Percentiles rank a stretch among this genome's conserved stretches.
Evolutionary conservation across 2,329 filamentous ascomycete genomes (phyloP).

Genomic region (Fusarium stilboides): DNA sequence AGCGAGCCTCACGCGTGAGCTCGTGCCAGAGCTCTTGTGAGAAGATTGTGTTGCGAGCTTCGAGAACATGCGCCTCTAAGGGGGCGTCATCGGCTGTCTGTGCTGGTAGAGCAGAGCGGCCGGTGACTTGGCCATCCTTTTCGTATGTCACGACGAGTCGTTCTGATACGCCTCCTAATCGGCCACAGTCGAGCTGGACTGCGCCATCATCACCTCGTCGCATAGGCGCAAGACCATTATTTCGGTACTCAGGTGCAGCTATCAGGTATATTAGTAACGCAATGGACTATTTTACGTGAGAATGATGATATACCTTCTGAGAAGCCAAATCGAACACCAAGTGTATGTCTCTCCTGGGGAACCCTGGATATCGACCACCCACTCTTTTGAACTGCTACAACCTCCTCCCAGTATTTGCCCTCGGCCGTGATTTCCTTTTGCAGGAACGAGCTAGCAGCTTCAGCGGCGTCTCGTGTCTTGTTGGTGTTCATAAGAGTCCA

Average conservation of each 20-base stretch:
- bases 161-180: constrained; percentile 66
- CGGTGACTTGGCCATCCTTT: constrained; percentile 70
- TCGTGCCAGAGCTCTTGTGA: constrained; percentile 93
- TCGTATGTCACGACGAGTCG: constrained; percentile 78
- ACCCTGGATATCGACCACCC: constrained; percentile 90
- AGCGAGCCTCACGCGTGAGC: constrained; percentile 84
- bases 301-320: constrained; percentile 72
- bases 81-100: constrained; percentile 67
- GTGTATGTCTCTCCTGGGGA: constrained; percentile 78
- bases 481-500: constrained; percentile 86
- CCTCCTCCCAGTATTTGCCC: constrained; percentile 89
- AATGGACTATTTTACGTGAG: not conserved
- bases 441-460: constrained; percentile 79
- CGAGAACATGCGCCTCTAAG: constrained; percentile 78
- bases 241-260: constrained; percentile 71
- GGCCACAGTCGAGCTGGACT: constrained; percentile 79
- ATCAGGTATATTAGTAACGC: constrained; percentile 48
- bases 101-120: constrained; percentile 67
- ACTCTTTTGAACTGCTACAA: constrained; percentile 83
- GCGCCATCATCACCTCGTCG: constrained; percentile 81
- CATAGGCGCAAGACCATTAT: constrained; percentile 86
- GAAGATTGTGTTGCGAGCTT: constrained; percentile 84
- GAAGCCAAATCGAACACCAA: constrained; percentile 93
- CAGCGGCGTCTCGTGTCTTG: constrained; percentile 79
- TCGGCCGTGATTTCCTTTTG: constrained; percentile 85